phyloP scores from a whole-genome alignment of 2,329 filamentous ascomycete genomes.

The Colletotrichum acutatum region DNA sequence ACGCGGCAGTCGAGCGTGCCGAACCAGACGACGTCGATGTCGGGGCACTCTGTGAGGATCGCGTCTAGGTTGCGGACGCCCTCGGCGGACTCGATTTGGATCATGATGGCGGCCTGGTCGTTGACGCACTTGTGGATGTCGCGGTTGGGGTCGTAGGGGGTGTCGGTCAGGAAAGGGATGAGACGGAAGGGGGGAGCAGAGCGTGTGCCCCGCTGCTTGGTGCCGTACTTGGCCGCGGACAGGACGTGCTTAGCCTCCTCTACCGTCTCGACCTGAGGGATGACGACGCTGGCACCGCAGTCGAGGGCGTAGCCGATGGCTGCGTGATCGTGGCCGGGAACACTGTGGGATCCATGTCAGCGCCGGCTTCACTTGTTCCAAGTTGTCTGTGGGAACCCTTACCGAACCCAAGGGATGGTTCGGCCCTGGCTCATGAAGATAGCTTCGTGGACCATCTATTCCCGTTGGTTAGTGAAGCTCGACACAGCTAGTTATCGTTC shows the following conservation, averaged over 20 bases:
- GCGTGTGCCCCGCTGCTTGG: slow-evolving; percentile 50
- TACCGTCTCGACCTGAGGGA: slow-evolving; percentile 60
- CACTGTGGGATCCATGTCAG: slow-evolving; percentile 25
- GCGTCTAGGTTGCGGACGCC: slow-evolving; percentile 60
- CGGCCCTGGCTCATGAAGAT: slow-evolving; percentile 58
- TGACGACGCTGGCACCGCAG: slow-evolving; percentile 58
- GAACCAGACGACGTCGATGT: slow-evolving; percentile 60
- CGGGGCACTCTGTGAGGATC: slow-evolving; percentile 56
- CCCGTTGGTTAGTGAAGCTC: slow-evolving; percentile 12
- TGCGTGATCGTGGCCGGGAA: slow-evolving; percentile 59
- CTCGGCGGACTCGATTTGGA: slow-evolving; percentile 57
- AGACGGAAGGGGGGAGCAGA: slow-evolving; percentile 58
- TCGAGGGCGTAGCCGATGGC: slow-evolving; percentile 59
- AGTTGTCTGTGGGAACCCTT: neutral
- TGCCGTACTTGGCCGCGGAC: slow-evolving; percentile 56
- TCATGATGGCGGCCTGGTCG: slow-evolving; percentile 58
- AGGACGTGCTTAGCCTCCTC: slow-evolving; percentile 55
- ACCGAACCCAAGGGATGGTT: slow-evolving; percentile 56
- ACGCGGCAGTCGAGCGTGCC: slow-evolving; percentile 56
- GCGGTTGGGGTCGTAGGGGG: slow-evolving; percentile 42
- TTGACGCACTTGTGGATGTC: slow-evolving; percentile 54
- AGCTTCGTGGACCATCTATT: slow-evolving; percentile 55
- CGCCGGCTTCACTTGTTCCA: neutral
- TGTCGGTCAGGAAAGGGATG: slow-evolving; percentile 53
- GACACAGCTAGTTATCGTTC: neutral